A percentile compares a stretch with the other conserved stretches of the same genome.
phyloP scores from a whole-genome alignment of 2,329 filamentous ascomycete genomes.

The Emericellopsis atlantica region DNA sequence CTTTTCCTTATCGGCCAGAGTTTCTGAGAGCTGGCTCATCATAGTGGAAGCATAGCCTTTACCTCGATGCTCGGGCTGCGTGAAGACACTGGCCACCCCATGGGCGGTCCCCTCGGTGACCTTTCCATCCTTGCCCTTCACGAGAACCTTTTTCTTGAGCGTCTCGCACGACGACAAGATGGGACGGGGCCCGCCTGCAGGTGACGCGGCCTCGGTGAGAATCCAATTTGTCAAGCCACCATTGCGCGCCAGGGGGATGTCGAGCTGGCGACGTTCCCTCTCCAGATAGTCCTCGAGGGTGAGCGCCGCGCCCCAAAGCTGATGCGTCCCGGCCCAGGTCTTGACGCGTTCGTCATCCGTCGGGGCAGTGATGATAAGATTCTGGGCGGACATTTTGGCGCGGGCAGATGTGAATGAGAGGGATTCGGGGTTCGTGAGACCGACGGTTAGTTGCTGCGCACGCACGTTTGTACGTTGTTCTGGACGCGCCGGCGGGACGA shows the following conservation, averaged over 20 bases:
- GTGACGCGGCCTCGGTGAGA: conserved; percentile 31
- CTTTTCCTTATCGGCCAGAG: conserved; percentile 16
- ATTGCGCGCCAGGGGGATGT: conserved; percentile 42
- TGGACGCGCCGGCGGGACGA: no score
- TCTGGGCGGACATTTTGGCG: no score
- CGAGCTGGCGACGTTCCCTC: conserved; percentile 45
- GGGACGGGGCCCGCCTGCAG: conserved; percentile 23
- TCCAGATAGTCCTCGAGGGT: conserved; percentile 40
- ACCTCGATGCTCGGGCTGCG: conserved; percentile 51
- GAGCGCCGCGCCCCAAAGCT: conserved; percentile 47
- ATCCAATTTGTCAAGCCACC: conserved; percentile 53
- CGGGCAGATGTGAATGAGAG: no score
- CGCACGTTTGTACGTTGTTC: no score
- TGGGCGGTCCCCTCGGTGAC: conserved; percentile 48
- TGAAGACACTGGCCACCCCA: conserved; percentile 74
- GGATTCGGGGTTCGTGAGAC: no score
- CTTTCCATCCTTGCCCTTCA: conserved; percentile 20
- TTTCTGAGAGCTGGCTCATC: conserved; percentile 49
- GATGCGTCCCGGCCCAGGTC: conserved; percentile 43
- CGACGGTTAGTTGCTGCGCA: no score
- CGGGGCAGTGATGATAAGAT: conserved; percentile 21
- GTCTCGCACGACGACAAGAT: conserved; percentile 54
- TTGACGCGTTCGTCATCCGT: conserved; percentile 38
- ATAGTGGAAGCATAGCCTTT: conserved; percentile 68
- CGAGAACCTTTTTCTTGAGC: conserved; percentile 44